Evolutionary conservation across 306 rosid species (phyloP), one percentile per base, ranked within the genome.

Genomic region (Pyrus pyrifolia): DNA sequence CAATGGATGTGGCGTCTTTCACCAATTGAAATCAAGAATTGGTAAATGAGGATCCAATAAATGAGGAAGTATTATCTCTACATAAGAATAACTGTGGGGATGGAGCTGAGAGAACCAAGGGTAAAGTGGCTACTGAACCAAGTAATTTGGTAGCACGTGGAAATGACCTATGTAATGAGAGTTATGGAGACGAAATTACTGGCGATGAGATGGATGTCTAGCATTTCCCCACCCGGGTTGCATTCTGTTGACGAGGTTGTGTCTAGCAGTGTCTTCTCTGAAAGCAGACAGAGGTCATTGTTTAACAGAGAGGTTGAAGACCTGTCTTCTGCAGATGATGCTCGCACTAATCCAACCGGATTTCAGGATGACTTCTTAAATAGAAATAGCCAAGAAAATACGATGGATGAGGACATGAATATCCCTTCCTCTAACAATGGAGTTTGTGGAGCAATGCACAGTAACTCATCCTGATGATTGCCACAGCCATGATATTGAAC

Each of bases 131-230:
- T 14, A 14, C 53, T 14, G 7, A 49, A 14, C 5, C 53, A 7
- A 49, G 53, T 14, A 49, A 15, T 49, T 14, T 49, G 53, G 19
- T 14, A 4, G 53, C 53, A 49, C 2, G 5, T 49, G 53, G 83
- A 86, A 78, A 76, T 77, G 58, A 30, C 11, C 64, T 31, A 23
- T 69, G 22, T 72, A 78, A 62, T 59, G 84, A 52, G 87, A 76
- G 76, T 55, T 63, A 75, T 58, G 83, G 78, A 33, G 35, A 77
- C 60, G 90, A 85, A 64, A 85, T 57, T 40, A 15, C 75, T 61
- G 78, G 81, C 38, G 57, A 83, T 11, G 85, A 86, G 71, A 88
- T 91, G 97, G 91, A 91, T 61, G 78, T 88, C 42, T 92, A 91
- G 83, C 70, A 80, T 86, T 71, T 82, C 93, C 18, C 86, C 90